These are phyloP conservation scores for Leccinum broughii DNA, from an alignment of 768 basidiomycete genomes.

Conservation along the genomic window DNA sequence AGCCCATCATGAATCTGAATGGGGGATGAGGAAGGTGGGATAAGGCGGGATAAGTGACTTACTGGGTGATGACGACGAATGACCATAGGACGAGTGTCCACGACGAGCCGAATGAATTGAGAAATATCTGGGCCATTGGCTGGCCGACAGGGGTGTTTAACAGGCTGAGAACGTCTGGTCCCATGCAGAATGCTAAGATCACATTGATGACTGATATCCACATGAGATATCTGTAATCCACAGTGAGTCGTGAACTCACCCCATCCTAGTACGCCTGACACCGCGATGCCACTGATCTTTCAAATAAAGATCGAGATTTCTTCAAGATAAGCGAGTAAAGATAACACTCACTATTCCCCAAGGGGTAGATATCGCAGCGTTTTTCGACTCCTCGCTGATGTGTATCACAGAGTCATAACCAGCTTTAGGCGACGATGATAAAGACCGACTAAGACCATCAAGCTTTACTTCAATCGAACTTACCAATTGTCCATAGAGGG, in stretches of 20 bases:
- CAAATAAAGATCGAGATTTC: constrained; percentile 12
- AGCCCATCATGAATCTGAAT: constrained; percentile 46
- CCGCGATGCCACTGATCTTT: constrained; percentile 38
- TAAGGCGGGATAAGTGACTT: constrained; percentile 5
- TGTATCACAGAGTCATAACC: constrained; percentile 44
- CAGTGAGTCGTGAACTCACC: constrained; percentile 26
- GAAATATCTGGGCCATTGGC: constrained; percentile 41
- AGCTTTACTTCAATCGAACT: constrained; percentile 7
- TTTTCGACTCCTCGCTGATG: constrained; percentile 53
- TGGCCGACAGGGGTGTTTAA: constrained; percentile 34
- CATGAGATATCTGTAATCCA: not conserved
- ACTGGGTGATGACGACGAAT: constrained; percentile 50
- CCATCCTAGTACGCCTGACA: constrained; percentile 47
- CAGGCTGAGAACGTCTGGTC: constrained; percentile 42
- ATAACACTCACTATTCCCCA: constrained; percentile 48
- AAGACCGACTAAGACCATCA: constrained; percentile 40
- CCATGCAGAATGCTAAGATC: constrained; percentile 57
- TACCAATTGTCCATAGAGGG: constrained; percentile 46
- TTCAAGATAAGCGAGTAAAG: not conserved
- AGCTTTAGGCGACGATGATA: constrained; percentile 18
- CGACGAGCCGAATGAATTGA: constrained; percentile 40
- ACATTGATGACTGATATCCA: constrained; percentile 45
- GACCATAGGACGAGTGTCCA: constrained; percentile 52
- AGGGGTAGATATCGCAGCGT: constrained; percentile 54
- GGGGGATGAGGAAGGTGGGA: not conserved